phyloP scores from a whole-genome alignment of 1,139 yeast species.

The Kluyveromyces sp. region DNA sequence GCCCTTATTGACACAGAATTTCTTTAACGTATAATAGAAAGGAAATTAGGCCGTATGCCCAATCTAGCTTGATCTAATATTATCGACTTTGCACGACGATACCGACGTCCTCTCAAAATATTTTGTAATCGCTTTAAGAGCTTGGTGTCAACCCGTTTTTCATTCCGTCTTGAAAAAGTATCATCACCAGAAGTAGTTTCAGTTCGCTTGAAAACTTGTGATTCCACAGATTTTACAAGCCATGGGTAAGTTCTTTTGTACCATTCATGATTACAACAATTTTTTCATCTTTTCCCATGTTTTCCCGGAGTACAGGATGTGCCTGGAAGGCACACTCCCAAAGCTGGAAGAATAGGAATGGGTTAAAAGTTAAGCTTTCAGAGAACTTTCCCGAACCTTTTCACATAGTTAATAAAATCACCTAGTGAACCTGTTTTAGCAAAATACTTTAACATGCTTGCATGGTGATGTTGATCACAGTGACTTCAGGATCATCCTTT shows the following conservation, averaged over 20 bases:
- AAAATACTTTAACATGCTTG: conserved; percentile 17
- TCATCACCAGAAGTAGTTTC: conserved; percentile 3
- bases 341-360: conserved; percentile 11
- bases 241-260: conserved; percentile 8
- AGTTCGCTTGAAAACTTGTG: not conserved
- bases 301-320: conserved; percentile 17
- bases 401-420: conserved; percentile 15
- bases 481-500: conserved; percentile 10
- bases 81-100: conserved; percentile 9
- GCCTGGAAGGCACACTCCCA: conserved; percentile 15
- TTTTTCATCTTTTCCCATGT: conserved; percentile 17
- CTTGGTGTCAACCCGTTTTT: conserved; percentile 1
- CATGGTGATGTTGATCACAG: conserved; percentile 12
- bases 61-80: conserved; percentile 16
- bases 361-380: conserved; percentile 8
- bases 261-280: conserved; percentile 10
- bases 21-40: conserved; percentile 17
- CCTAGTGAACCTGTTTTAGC: conserved; percentile 16
- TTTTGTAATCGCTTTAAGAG: conserved; percentile 1
- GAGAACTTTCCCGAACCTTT: conserved; percentile 7
- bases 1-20: conserved; percentile 8
- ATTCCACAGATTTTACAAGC: not conserved
- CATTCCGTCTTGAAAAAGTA: conserved; percentile 2
- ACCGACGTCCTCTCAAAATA: not conserved
- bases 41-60: conserved; percentile 19